Base-by-base conservation (phyloP, 345 rosid species). In the Cardiospermum halicacabum region DNA sequence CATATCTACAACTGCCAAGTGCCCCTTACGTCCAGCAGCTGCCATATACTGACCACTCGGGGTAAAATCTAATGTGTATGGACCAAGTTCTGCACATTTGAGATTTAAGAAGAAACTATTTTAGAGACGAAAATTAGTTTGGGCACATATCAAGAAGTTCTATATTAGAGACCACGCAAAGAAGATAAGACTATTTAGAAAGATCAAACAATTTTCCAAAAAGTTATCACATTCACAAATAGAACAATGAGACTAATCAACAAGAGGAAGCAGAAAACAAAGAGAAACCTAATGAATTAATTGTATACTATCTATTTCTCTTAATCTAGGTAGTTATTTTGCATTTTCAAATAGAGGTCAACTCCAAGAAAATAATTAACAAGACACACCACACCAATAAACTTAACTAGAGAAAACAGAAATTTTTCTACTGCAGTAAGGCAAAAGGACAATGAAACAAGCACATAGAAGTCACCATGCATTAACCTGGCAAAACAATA, bases 21-120 rank as follows among this genome's bases (percentile, higher is more conserved):
- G 99, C 60, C 97, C 99, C 75, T 87, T 91, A 56, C 93, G 93
- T 70, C 96, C 99, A 74, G 89, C 92, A 76, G 78, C 87, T 27
- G 87, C 86, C 92, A 94, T 84, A 81, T 84, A 83, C 47, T 96
- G 84, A 68, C 99, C 99, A 75, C 93, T 87, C 22, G 91, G 56
- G 30, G 91, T 89, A 74, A 82, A 89, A 81, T 89, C 99, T 64
- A 91, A 61, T 32, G 82, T 87, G 74, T 94, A 94, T 22, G 96
- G 97, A 74, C 96, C 99, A 76, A 95, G 84, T 60, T 89, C 99
- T 95, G 81, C 70, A 83, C 30, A 73, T 42, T 34, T 31, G 10
- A 34, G 39, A 34, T 49, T 24, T 0, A n/a, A 53, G 74, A 62
- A 60, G 13, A 37, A 37, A 5, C 31, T 30, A 36, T 57, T 45